Evolutionary conservation across 164 flowering plant species (phyloP), one percentile per base, ranked within the genome.

Genomic region (Annona squamosa): DNA sequence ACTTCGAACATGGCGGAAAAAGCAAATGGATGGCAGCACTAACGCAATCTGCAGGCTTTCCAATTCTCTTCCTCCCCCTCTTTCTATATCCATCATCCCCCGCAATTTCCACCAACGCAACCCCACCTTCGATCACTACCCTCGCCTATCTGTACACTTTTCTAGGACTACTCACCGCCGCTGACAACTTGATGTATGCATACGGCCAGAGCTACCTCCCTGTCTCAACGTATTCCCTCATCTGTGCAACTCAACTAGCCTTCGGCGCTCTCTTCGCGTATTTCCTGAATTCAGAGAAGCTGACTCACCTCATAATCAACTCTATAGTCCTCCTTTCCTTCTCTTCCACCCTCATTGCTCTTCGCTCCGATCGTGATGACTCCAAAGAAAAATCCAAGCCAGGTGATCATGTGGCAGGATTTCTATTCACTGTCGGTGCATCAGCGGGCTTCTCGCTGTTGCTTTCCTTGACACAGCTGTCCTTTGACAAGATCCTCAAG

Each of bases 11-110:
- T 48, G 82, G 82, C 4, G 84, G 82, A 46, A 82, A 74, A 46
- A 79, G 82, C 56, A 79, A 75, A 71, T 79, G 84, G 84, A 74
- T 82, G 77, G 82, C 79, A 1, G 79, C 84, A 1, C 67, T 82
- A 13, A 79, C 79, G 47, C 81, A 81, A 68, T 56, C 79, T 6
- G 79, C 72, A 2, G 84, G 66, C 12, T 81, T 79, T 64, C 81
- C 81, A 4, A 16, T 81, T 19, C 78, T 78, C 5, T 19, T 76
- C 64, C 48, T 78, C 52, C 79, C 79, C 13, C 18, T 75, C 3
- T 57, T 74, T 65, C 45, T 78, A 72, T 43, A 66, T 45, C 57
- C 2, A n/a, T 69, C 47, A 4, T 68, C 56, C 12, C 1, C 52
- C 57, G 45, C 44, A 2, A 56, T 18, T 65, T 61, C 68, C 37